Evolutionary conservation across 2,329 filamentous ascomycete species (phyloP), one percentile per base, ranked within the genome.

Genomic region (Xylaria sp.): DNA sequence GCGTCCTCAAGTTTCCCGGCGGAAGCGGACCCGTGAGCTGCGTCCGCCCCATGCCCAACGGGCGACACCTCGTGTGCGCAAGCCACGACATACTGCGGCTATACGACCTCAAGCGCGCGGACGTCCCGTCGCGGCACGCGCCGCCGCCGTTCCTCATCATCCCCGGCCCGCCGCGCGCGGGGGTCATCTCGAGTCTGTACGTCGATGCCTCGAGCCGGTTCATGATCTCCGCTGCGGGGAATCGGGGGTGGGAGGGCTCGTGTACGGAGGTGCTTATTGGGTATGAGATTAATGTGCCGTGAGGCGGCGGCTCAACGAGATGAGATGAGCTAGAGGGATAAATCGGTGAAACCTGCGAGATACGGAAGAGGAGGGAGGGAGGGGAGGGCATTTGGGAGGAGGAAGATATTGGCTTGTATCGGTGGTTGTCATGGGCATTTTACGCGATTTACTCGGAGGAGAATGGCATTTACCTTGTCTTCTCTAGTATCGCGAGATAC

Each of bases 141-240:
- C 90, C 91, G 0, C 93, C 97, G 0, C 96, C 96, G 0, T 99
- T 98, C 80, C 86, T 97, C n/a, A 98, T 99, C 73, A 91, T 99
- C 27, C 96, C 96, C 0, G 96, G 96, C 0, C 96, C 89, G 0
- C 89, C 89, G 0, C 79, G 93, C 18, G 94, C 94, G 0, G 95
- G 95, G 53, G 93, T 97, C 50, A 95, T 98, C 50, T 93, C 92
- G 0, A 90, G 92, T 69, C 82, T 98, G 10, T 96, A 95, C 76
- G 85, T 98, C 55, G 96, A 99, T 78, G 92, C 92, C 4, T 92
- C 93, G 0, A 95, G 93, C 78, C 87, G 90, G 21, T 98, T 94
- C 78, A 95, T 99, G 91, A 87, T 99, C 40, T 95, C 93, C 1
- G 93, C 93, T 0, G 94, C 93, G 4, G 96, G 96, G 0, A 98